Base-by-base conservation (phyloP, 495 filamentous ascomycete genomes). In the Aspergillus leporis region DNA sequence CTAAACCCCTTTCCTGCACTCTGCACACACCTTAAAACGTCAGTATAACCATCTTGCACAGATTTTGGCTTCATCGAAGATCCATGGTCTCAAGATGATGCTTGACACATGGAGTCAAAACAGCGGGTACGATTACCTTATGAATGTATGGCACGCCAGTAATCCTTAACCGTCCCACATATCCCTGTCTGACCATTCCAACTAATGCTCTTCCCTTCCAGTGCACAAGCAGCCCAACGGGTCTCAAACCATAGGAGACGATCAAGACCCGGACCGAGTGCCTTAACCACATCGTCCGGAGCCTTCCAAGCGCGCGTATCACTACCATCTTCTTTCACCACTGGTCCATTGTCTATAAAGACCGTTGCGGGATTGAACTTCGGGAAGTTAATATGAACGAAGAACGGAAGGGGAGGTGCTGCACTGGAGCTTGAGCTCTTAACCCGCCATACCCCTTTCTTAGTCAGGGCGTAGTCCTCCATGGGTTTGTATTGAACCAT, bases 341-440 rank as follows among this genome's bases (percentile, higher is more conserved):
- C 56, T 7, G 52, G 53, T 16, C 25, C 59, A 5, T 68, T 58
- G 31, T 64, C 36, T 13, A 23, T 31, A 21, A 66, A 66, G 1
- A 66, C 31, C 0, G 61, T 66, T 5, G 60, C 57, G 14, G 76
- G 73, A 54, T 81, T 77, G 34, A 79, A 72, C 55, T 80, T 78
- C 45, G 74, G 72, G 22, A 69, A 73, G 56, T 76, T 78, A 51
- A 72, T 72, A 58, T 83, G 80, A 21, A 80, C 68, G 62, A 81
- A 81, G 59, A 81, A 74, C 7, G 66, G 64, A 14, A 58, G 48
- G 9, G 68, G 62, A 1, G 57, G 50, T 0, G 62, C 56, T 1
- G 55, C 67, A 0, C 49, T 31, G 6, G 68, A 58, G 14, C 62
- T 66, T n/a, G n/a, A n/a, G n/a, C n/a, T n/a, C 2, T 51, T 54